Conservation (phyloP, 805 yeast genomes). For the Kuraishia ogatae region DNA sequence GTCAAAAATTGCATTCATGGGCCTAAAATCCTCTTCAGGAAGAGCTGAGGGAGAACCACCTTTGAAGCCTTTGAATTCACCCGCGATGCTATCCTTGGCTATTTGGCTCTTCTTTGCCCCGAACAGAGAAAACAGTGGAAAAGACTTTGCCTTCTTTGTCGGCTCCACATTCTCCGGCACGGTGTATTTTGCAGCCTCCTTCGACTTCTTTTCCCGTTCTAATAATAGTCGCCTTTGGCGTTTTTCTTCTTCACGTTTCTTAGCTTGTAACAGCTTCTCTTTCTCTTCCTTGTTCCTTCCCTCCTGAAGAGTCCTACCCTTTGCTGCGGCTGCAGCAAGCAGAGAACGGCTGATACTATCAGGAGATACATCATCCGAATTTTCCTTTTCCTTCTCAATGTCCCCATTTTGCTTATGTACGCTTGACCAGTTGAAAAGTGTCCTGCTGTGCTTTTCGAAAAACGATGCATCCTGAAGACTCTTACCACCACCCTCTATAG, state of each 20-base stretch:
- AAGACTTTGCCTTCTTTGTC: background rate
- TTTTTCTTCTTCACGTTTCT: background rate
- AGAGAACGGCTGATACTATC: background rate
- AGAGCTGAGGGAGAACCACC: background rate
- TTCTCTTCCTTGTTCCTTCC: background rate
- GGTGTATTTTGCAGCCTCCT: background rate
- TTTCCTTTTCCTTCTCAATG: background rate
- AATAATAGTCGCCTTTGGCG: background rate
- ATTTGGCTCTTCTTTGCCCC: background rate
- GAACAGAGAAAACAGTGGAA: background rate
- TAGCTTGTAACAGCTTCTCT: background rate
- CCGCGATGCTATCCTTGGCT: background rate
- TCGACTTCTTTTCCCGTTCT: background rate
- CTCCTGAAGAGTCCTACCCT: background rate
- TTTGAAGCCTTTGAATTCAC: background rate
- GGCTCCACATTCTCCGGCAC: background rate
- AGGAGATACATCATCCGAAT: background rate
- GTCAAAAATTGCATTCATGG: background rate
- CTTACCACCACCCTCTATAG: background rate
- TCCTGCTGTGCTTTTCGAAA: background rate
- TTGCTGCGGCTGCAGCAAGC: background rate
- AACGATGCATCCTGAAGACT: background rate
- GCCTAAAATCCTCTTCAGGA: background rate
- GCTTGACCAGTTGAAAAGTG: slow-evolving; percentile 1
- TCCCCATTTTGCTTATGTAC: background rate